Percentiles rank a stretch among this genome's conserved stretches.
Evolutionary conservation across 176 grass and related monocot species (phyloP).

Genomic region (Rhynchospora pubera): DNA sequence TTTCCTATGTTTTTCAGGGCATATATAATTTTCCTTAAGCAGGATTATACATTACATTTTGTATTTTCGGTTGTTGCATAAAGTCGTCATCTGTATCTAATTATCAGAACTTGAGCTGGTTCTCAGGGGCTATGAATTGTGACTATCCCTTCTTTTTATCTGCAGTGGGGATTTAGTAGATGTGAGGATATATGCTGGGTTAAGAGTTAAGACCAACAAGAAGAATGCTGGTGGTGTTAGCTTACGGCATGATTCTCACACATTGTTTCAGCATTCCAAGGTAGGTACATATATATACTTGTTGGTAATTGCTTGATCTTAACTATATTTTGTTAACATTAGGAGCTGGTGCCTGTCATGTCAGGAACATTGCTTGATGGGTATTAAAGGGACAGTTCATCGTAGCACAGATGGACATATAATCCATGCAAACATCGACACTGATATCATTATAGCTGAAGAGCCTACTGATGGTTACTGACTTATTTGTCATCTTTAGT

Average conservation of each 20-base stretch:
- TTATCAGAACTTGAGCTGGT: background rate
- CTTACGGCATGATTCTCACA: slow-evolving; percentile 82
- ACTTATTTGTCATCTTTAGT: slow-evolving; percentile 6
- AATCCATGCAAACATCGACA: slow-evolving; percentile 98
- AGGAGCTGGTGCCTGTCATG: slow-evolving; percentile 13
- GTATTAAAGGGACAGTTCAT: slow-evolving; percentile 97
- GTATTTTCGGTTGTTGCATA: background rate
- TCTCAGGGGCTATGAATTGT: background rate
- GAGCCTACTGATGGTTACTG: slow-evolving; percentile 75
- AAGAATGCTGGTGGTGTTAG: slow-evolving; percentile 68
- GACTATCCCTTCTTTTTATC: background rate
- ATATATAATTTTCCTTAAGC: background rate
- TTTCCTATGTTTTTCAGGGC: background rate
- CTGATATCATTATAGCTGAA: slow-evolving; percentile 97
- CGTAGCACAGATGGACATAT: slow-evolving; percentile 97
- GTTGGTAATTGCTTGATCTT: background rate
- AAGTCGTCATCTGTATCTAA: background rate
- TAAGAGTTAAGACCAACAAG: slow-evolving; percentile 96
- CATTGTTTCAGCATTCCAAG: slow-evolving; percentile 90
- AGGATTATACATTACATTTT: background rate
- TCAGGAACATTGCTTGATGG: slow-evolving; percentile 99
- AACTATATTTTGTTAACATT: background rate
- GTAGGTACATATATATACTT: slow-evolving; percentile 12
- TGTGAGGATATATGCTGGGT: slow-evolving; percentile 98
- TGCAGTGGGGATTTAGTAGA: slow-evolving; percentile 97